Evolutionary conservation across 192 early-diverging fungal species (phyloP).

Genomic region (Entomortierella chlamydospora): DNA sequence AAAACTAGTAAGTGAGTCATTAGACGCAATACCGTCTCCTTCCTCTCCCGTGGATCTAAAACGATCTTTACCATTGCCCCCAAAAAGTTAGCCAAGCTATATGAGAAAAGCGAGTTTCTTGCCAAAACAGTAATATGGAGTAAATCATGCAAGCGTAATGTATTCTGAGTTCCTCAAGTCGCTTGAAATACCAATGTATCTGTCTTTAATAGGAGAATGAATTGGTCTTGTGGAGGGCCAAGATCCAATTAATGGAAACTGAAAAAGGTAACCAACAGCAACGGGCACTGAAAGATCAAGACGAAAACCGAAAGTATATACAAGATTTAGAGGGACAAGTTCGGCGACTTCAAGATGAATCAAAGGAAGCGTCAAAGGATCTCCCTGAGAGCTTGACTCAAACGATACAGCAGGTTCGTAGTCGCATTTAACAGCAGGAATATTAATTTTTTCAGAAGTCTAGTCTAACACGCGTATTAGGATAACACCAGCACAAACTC

Average conservation of each 20-base stretch:
- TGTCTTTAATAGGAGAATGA: neutral
- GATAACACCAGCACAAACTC: neutral
- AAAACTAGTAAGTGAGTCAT: too few species aligned
- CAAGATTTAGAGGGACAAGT: neutral
- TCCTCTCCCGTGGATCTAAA: too few species aligned
- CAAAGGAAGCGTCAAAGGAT: too few species aligned
- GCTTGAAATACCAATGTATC: neutral
- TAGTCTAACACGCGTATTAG: neutral
- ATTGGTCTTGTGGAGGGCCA: neutral
- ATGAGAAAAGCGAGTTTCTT: too few species aligned
- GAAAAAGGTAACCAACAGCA: neutral
- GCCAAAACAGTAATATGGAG: too few species aligned
- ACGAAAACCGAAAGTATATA: neutral
- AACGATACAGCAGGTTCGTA: neutral
- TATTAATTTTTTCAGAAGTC: neutral
- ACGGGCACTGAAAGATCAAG: neutral
- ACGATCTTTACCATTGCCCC: too few species aligned
- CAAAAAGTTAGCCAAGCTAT: too few species aligned
- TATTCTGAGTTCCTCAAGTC: too few species aligned
- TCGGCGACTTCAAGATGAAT: neutral
- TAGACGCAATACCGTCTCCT: too few species aligned
- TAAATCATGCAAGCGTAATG: too few species aligned
- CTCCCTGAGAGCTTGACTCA: neutral
- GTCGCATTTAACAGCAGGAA: neutral
- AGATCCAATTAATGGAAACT: neutral